Evolutionary conservation across 139 green algal species (phyloP).

Genomic region (Chlorella sp.): DNA sequence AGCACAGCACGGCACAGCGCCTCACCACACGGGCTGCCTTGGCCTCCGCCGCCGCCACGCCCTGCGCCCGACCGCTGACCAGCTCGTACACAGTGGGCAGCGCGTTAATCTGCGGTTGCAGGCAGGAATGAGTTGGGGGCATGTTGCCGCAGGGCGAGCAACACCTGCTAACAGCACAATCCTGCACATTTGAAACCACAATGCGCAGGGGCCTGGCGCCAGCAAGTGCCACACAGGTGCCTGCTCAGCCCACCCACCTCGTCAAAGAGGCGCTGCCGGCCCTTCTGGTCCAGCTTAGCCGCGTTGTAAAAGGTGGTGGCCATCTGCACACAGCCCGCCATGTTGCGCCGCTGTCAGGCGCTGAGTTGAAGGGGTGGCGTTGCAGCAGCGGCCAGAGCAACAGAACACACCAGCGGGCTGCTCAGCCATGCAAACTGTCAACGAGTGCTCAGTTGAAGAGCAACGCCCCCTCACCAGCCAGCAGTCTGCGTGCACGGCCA

Average conservation of each 20-base stretch:
- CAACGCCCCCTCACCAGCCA: slow-evolving; percentile 76
- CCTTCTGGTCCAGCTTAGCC: slow-evolving; percentile 74
- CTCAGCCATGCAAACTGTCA: too few species aligned
- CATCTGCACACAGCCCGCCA: slow-evolving; percentile 60
- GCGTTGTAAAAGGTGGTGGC: slow-evolving; percentile 97
- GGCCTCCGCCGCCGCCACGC: background rate
- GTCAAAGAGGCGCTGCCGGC: slow-evolving; percentile 75
- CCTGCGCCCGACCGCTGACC: slow-evolving; percentile 60
- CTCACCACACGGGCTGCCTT: slow-evolving; percentile 3
- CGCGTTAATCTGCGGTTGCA: slow-evolving; percentile 72
- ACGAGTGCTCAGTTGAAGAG: too few species aligned
- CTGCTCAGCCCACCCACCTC: slow-evolving; percentile 33
- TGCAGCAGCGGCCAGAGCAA: too few species aligned
- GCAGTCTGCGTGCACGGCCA: slow-evolving; percentile 96
- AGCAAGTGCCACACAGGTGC: too few species aligned
- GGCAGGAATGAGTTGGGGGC: too few species aligned
- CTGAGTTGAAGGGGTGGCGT: too few species aligned
- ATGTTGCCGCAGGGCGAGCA: too few species aligned
- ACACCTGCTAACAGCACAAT: too few species aligned
- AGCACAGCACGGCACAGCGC: background rate
- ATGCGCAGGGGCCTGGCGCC: too few species aligned
- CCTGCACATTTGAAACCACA: too few species aligned
- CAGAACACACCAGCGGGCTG: too few species aligned
- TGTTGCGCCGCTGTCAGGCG: too few species aligned
- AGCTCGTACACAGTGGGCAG: slow-evolving; percentile 90